These are phyloP conservation scores for Venturia effusa DNA, from an alignment of 2,329 filamentous ascomycete species.

Conservation along the genomic window DNA sequence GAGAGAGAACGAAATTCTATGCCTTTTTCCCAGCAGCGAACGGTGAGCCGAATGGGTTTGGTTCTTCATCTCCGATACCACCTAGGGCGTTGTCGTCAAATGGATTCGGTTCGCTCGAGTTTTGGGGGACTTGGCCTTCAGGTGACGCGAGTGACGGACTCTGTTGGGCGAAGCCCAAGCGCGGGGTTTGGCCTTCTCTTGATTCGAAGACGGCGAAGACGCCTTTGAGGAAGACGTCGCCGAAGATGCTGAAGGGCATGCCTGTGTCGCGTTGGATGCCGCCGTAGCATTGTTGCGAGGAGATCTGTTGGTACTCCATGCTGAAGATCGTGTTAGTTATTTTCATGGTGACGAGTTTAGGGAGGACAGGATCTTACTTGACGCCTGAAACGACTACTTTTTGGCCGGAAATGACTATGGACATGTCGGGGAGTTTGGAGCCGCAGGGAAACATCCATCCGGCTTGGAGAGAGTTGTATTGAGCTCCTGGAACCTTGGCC, in stretches of 20 bases:
- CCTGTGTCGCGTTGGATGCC: conserved; percentile 56
- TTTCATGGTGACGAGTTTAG: background rate
- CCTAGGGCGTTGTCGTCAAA: background rate
- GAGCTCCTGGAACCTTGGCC: conserved; percentile 40
- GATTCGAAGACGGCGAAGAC: conserved; percentile 62
- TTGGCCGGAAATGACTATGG: conserved; percentile 38
- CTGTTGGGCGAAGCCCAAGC: conserved; percentile 35
- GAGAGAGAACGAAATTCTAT: background rate
- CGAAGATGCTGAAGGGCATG: conserved; percentile 58
- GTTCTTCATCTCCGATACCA: background rate
- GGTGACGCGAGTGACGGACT: conserved; percentile 8
- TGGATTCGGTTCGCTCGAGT: conserved; percentile 6
- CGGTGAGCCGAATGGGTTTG: background rate
- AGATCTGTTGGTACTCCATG: conserved; percentile 9
- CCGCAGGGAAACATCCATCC: conserved; percentile 46
- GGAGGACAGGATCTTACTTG: background rate
- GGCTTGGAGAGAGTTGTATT: conserved; percentile 36
- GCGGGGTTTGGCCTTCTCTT: conserved; percentile 26
- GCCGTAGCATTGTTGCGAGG: conserved; percentile 49
- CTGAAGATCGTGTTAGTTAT: background rate
- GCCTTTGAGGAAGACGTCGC: conserved; percentile 70
- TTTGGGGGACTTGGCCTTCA: background rate
- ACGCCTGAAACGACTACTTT: conserved; percentile 40
- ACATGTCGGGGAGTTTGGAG: conserved; percentile 40
- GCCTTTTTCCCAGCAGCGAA: background rate